Evolutionary conservation across 768 basidiomycete genomes (phyloP).

Genomic region (Suillus subalutaceus): DNA sequence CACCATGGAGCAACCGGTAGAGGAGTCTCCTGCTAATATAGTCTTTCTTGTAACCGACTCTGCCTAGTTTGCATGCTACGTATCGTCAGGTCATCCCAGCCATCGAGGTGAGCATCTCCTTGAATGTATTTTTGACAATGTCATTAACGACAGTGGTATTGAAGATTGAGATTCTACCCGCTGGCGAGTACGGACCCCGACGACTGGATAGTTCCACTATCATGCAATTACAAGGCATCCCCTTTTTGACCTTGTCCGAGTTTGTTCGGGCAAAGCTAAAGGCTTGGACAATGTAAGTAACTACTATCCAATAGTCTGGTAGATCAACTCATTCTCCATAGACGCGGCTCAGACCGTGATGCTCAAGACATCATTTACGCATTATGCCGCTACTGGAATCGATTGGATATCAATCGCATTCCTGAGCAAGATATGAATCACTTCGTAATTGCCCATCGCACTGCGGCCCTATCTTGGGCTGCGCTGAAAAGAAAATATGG

Average conservation of each 20-base stretch:
- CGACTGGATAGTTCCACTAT: conserved; percentile 68
- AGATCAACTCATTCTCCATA: conserved; percentile 31
- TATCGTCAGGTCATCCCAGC: conserved; percentile 78
- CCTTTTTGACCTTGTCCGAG: conserved; percentile 84
- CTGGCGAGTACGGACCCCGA: conserved; percentile 81
- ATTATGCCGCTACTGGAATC: conserved; percentile 77
- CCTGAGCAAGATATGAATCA: conserved; percentile 84
- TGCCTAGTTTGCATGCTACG: conserved; percentile 66
- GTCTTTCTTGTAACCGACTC: conserved; percentile 16
- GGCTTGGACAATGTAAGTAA: conserved; percentile 74
- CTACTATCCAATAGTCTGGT: conserved; percentile 16
- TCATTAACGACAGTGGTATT: neutral
- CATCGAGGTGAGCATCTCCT: conserved; percentile 58
- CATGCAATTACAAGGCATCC: conserved; percentile 68
- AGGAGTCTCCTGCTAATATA: conserved; percentile 11
- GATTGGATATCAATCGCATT: conserved; percentile 84
- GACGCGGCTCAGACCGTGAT: conserved; percentile 71
- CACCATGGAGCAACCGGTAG: conserved; percentile 89
- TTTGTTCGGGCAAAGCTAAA: conserved; percentile 87
- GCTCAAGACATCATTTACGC: conserved; percentile 77
- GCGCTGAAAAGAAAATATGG: conserved; percentile 78
- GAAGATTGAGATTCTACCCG: conserved; percentile 82
- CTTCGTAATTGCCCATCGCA: conserved; percentile 62
- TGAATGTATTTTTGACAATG: neutral
- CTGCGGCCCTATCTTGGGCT: conserved; percentile 72